phyloP scores from a whole-genome alignment of 2,329 filamentous ascomycete genomes.

The Sporothrix protearum region DNA sequence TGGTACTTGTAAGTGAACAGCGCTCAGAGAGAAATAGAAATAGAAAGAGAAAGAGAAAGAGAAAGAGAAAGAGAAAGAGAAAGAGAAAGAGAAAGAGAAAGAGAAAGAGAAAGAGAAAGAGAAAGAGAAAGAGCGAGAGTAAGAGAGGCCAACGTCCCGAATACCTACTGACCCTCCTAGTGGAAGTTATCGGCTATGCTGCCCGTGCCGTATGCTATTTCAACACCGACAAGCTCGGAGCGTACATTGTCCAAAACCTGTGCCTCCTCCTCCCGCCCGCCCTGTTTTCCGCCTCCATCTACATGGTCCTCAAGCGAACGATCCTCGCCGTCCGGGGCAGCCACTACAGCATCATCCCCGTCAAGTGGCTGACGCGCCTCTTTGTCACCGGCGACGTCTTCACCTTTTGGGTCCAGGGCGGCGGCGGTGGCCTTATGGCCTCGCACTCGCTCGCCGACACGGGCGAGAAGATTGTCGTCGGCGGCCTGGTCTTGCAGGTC shows the following conservation, averaged over 20 bases:
- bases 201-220: slow-evolving; percentile 28
- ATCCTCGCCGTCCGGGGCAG: slow-evolving; percentile 31
- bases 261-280: slow-evolving; percentile 39
- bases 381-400: slow-evolving; percentile 48
- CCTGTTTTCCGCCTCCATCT: slow-evolving; percentile 42
- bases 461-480: slow-evolving; percentile 43
- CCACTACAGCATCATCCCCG: slow-evolving; percentile 33
- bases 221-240: slow-evolving; percentile 32
- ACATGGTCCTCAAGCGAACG: slow-evolving; percentile 43
- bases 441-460: slow-evolving; percentile 31
- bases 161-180: background rate
- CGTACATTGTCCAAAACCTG: slow-evolving; percentile 37
- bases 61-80: too few species aligned
- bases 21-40: background rate
- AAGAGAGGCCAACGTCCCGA: background rate
- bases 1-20: slow-evolving; percentile 17
- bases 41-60: background rate
- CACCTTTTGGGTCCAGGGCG: slow-evolving; percentile 44
- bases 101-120: too few species aligned
- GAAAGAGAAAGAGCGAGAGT: background rate
- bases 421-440: slow-evolving; percentile 38
- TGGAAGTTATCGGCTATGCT: slow-evolving; percentile 24
- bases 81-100: background rate
- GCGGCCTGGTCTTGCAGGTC: slow-evolving; percentile 47
- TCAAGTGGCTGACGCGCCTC: slow-evolving; percentile 44